Percentiles rank a stretch among this genome's conserved stretches.
Conservation (phyloP, 2,329 filamentous ascomycete species). For the Botrytis tulipae region DNA sequence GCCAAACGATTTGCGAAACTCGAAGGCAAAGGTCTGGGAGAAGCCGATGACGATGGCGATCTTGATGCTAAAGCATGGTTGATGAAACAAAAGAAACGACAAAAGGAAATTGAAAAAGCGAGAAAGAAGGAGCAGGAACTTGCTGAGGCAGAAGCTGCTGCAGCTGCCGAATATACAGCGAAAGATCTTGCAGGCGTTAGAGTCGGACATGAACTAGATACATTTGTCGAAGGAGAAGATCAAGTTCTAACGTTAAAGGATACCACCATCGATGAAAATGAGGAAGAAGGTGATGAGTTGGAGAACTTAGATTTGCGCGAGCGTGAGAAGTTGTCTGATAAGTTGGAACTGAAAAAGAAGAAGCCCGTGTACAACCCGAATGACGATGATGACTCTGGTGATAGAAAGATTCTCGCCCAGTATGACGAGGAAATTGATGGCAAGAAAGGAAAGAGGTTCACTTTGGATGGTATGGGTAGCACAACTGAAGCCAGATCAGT, state of each 20-base stretch:
- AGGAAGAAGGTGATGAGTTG: conserved; percentile 87
- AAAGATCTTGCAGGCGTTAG: conserved; percentile 87
- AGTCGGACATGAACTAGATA: conserved; percentile 80
- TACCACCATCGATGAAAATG: conserved; percentile 76
- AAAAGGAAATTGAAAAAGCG: conserved; percentile 83
- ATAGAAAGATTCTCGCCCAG: conserved; percentile 73
- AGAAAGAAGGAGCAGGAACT: conserved; percentile 72
- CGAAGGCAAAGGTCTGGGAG: conserved; percentile 81
- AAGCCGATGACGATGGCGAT: conserved; percentile 63
- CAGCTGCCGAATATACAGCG: conserved; percentile 74
- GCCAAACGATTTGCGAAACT: conserved; percentile 74
- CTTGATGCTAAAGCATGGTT: conserved; percentile 85
- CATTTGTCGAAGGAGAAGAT: conserved; percentile 79
- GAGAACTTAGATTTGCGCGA: conserved; percentile 73
- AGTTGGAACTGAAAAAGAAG: conserved; percentile 84
- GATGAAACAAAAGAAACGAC: conserved; percentile 84
- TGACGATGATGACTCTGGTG: conserved; percentile 62
- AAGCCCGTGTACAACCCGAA: conserved; percentile 86
- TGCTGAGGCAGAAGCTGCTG: conserved; percentile 69
- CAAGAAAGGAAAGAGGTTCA: conserved; percentile 86
- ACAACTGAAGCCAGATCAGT: conserved; percentile 58
- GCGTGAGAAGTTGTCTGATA: conserved; percentile 70
- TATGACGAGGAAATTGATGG: conserved; percentile 95
- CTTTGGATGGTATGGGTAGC: conserved; percentile 74
- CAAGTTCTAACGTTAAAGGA: conserved; percentile 96